phyloP scores from a whole-genome alignment of 2,329 filamentous ascomycete species.

The Fusarium gaditjirri region DNA sequence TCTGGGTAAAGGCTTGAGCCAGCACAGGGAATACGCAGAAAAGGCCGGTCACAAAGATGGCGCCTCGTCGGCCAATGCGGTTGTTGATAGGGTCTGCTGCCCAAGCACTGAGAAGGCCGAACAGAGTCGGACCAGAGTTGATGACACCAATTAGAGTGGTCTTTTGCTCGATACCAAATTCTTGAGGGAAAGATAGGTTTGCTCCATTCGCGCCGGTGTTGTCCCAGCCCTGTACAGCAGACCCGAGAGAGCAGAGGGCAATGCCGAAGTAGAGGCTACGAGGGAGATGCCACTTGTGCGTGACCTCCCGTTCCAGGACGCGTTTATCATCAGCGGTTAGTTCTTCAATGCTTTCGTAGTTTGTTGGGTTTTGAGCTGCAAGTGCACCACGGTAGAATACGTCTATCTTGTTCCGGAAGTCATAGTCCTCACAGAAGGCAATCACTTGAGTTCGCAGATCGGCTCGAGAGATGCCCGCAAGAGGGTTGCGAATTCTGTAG shows the following conservation, averaged over 20 bases:
- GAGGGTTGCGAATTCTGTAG: conserved; percentile 44
- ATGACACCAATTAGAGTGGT: conserved; percentile 68
- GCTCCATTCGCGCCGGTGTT: conserved; percentile 55
- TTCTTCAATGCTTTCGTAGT: conserved; percentile 38
- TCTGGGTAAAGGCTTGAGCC: conserved; percentile 62
- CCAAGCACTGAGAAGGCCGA: conserved; percentile 41
- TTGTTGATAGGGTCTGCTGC: conserved; percentile 53
- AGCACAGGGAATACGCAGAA: conserved; percentile 67
- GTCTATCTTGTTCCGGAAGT: conserved; percentile 42
- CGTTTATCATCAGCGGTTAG: conserved; percentile 41
- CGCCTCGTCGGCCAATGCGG: conserved; percentile 42
- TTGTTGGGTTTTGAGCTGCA: conserved; percentile 41
- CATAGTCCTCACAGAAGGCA: conserved; percentile 43
- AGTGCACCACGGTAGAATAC: conserved; percentile 46
- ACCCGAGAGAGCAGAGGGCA: conserved; percentile 45
- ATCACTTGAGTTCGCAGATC: conserved; percentile 37
- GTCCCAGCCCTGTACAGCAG: conserved; percentile 56
- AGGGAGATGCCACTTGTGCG: conserved; percentile 46
- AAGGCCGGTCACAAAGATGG: conserved; percentile 64
- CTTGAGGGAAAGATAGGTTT: conserved; percentile 52
- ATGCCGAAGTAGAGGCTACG: conserved; percentile 44
- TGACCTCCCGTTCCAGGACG: conserved; percentile 39
- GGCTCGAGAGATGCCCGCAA: conserved; percentile 38
- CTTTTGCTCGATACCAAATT: conserved; percentile 49
- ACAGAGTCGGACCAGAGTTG: conserved; percentile 53